These are phyloP conservation scores for Diplodia sapinea DNA, from an alignment of 2,329 filamentous ascomycete species.

Conservation along the genomic window DNA sequence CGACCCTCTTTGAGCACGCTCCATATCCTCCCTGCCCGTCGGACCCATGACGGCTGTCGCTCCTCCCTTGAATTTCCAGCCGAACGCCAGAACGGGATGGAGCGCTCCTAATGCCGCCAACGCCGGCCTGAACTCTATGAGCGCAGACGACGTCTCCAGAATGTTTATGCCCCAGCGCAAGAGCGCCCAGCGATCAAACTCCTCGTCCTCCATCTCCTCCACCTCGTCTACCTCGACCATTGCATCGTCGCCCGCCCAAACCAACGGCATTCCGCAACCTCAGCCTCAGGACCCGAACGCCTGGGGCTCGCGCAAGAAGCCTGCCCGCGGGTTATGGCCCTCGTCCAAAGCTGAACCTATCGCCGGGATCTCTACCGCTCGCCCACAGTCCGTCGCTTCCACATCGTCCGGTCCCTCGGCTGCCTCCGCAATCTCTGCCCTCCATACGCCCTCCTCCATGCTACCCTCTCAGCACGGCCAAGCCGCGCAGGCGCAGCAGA, in stretches of 20 bases:
- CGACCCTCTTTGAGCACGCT: slow-evolving; percentile 23
- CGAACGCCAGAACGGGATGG: slow-evolving; percentile 66
- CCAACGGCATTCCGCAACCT: slow-evolving; percentile 62
- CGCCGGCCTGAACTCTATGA: slow-evolving; percentile 72
- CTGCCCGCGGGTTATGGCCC: slow-evolving; percentile 65
- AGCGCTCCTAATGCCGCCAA: slow-evolving; percentile 63
- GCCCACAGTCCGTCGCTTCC: slow-evolving; percentile 66
- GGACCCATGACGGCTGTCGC: slow-evolving; percentile 68
- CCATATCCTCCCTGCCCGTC: slow-evolving; percentile 16
- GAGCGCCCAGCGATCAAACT: slow-evolving; percentile 83
- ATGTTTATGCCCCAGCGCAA: slow-evolving; percentile 87
- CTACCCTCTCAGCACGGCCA: slow-evolving; percentile 72
- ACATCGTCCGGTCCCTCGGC: slow-evolving; percentile 64
- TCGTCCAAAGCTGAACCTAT: slow-evolving; percentile 69
- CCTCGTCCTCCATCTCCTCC: slow-evolving; percentile 79
- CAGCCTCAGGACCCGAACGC: slow-evolving; percentile 34
- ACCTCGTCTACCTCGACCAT: slow-evolving; percentile 70
- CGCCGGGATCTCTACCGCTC: slow-evolving; percentile 65
- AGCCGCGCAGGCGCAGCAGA: slow-evolving; percentile 64
- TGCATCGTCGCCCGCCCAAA: slow-evolving; percentile 64
- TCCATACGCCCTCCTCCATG: slow-evolving; percentile 66
- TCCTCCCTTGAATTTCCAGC: slow-evolving; percentile 68
- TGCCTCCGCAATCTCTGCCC: slow-evolving; percentile 66
- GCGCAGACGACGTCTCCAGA: slow-evolving; percentile 80
- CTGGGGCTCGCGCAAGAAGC: slow-evolving; percentile 59